A percentile compares a stretch with the other conserved stretches of the same genome.
phyloP scores from a whole-genome alignment of 1,139 yeast genomes.

The Suhomyces coccinellae region DNA sequence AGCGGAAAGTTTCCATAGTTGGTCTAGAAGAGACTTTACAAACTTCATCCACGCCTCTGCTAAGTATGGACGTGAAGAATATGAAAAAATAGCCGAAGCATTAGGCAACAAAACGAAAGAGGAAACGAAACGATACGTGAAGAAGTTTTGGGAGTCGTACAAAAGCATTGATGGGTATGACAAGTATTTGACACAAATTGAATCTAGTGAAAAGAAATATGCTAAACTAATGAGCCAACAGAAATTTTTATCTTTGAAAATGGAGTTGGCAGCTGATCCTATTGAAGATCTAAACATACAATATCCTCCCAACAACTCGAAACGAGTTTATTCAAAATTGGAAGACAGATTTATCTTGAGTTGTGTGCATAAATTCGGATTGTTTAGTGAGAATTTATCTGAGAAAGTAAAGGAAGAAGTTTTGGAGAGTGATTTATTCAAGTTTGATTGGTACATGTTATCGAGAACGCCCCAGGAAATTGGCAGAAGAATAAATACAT shows the following conservation, averaged over 20 bases:
- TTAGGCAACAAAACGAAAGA: constrained; percentile 67
- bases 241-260: constrained; percentile 60
- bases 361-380: constrained; percentile 75
- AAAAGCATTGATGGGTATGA: constrained; percentile 81
- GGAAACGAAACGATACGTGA: constrained; percentile 69
- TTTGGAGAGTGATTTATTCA: constrained; percentile 67
- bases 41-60: constrained; percentile 82
- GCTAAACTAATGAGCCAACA: constrained; percentile 67
- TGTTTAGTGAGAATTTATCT: constrained; percentile 65
- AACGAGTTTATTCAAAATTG: constrained; percentile 75
- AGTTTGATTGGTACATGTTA: constrained; percentile 85
- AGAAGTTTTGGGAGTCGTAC: constrained; percentile 74
- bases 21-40: constrained; percentile 90
- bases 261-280: constrained; percentile 66
- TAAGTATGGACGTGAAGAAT: constrained; percentile 69
- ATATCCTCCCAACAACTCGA: constrained; percentile 92
- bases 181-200: constrained; percentile 81
- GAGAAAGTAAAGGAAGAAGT: constrained; percentile 81
- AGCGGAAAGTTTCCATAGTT: constrained; percentile 66
- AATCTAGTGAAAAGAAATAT: constrained; percentile 80
- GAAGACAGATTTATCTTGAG: constrained; percentile 84
- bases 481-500: constrained; percentile 77
- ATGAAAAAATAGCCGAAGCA: constrained; percentile 60
- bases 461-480: constrained; percentile 85
- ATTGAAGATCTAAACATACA: constrained; percentile 71